A percentile compares a stretch with the other conserved stretches of the same genome.
phyloP scores from a whole-genome alignment of 2,329 filamentous ascomycete genomes.

The Aureobasidium sp. region DNA sequence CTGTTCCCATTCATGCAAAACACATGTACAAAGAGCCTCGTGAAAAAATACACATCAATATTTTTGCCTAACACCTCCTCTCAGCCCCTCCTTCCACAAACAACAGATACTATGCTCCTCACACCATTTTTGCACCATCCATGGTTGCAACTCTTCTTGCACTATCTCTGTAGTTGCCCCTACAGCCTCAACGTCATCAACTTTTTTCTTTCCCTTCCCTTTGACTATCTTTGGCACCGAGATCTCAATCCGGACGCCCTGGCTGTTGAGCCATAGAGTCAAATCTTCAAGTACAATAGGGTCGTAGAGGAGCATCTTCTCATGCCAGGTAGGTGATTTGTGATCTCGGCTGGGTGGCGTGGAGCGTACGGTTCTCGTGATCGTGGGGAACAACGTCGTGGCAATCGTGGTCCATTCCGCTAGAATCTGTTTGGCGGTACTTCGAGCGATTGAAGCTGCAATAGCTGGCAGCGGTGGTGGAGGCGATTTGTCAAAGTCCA shows the following conservation, averaged over 20 bases:
- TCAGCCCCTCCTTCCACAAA: slow-evolving; percentile 55
- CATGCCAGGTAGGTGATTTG: slow-evolving; percentile 62
- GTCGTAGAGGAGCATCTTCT: slow-evolving; percentile 91
- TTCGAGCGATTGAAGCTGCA: neutral
- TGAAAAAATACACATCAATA: slow-evolving; percentile 21
- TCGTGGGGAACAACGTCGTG: slow-evolving; percentile 37
- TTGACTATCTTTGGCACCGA: slow-evolving; percentile 5
- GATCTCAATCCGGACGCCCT: slow-evolving; percentile 23
- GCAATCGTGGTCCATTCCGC: slow-evolving; percentile 29
- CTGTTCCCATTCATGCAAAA: neutral
- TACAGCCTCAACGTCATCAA: neutral
- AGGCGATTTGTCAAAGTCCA: slow-evolving; percentile 7
- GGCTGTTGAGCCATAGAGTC: slow-evolving; percentile 66
- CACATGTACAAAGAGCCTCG: neutral
- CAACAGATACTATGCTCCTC: slow-evolving; percentile 82
- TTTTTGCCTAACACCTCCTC: slow-evolving; percentile 28
- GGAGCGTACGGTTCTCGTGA: slow-evolving; percentile 43
- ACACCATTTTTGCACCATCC: slow-evolving; percentile 80
- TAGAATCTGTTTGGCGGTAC: neutral
- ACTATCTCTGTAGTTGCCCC: slow-evolving; percentile 19
- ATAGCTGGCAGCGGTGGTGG: neutral
- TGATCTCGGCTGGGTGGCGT: slow-evolving; percentile 37
- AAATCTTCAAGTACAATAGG: slow-evolving; percentile 84
- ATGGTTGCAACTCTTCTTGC: slow-evolving; percentile 33
- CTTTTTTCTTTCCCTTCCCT: slow-evolving; percentile 30